These are phyloP conservation scores for Lactarius pseudohatsudake DNA, from an alignment of 768 basidiomycete genomes.

Conservation along the genomic window DNA sequence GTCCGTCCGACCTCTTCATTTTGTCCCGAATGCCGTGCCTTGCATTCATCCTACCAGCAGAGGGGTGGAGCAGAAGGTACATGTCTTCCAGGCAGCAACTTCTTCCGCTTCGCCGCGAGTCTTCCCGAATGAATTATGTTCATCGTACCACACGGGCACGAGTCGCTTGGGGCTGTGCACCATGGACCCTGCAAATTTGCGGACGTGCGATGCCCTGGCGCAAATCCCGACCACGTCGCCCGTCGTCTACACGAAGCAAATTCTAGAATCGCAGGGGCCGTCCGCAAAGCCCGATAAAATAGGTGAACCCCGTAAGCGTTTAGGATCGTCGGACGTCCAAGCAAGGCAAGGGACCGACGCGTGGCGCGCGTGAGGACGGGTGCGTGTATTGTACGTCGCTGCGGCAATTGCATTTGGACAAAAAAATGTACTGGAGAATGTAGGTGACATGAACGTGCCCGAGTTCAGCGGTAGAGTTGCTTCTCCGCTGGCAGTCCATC, in stretches of 20 bases:
- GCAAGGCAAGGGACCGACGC: conserved; percentile 23
- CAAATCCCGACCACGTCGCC: conserved; percentile 10
- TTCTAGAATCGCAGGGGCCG: conserved; percentile 3
- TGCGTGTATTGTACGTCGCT: conserved; percentile 19
- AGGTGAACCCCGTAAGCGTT: neutral
- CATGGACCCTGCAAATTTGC: conserved; percentile 2
- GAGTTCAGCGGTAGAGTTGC: conserved; percentile 19
- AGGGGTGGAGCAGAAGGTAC: neutral
- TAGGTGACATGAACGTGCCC: conserved; percentile 19
- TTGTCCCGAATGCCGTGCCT: conserved; percentile 11
- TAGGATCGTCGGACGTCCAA: conserved; percentile 21
- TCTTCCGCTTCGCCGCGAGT: neutral
- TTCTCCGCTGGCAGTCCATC: conserved; percentile 16
- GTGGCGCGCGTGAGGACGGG: conserved; percentile 24
- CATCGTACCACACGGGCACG: neutral
- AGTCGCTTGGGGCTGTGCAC: conserved; percentile 7
- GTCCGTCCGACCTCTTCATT: conserved; percentile 3
- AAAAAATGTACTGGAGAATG: conserved; percentile 1
- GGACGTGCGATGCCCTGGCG: conserved; percentile 5
- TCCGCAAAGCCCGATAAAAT: neutral
- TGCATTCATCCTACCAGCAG: conserved; percentile 6
- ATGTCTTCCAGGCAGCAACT: neutral
- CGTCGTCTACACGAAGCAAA: conserved; percentile 3
- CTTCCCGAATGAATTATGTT: neutral
- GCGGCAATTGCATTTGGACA: conserved; percentile 19